phyloP scores from a whole-genome alignment of 257 asterid genomes.

The Ajuga chamaepitys region DNA sequence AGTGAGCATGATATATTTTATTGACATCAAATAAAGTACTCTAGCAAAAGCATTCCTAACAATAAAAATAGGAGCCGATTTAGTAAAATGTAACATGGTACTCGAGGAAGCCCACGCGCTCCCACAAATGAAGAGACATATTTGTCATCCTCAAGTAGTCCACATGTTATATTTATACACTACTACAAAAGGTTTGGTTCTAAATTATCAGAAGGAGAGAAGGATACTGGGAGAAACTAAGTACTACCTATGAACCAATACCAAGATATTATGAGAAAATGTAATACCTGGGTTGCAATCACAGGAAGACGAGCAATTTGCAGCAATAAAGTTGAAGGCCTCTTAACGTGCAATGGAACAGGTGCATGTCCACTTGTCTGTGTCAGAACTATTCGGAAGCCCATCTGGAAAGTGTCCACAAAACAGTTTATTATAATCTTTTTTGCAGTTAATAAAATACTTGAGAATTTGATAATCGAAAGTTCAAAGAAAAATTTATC shows the following conservation, averaged over 20 bases:
- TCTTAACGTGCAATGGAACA: conserved; percentile 42
- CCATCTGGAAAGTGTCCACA: conserved; percentile 22
- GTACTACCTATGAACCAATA: neutral
- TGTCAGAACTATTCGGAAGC: conserved; percentile 25
- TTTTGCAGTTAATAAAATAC: neutral
- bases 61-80: too few species aligned
- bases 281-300: conserved; percentile 66
- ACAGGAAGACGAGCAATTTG: conserved; percentile 80
- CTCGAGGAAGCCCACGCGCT: too few species aligned
- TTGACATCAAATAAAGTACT: too few species aligned
- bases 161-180: neutral
- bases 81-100: too few species aligned
- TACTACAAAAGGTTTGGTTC: neutral
- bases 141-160: neutral
- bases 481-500: neutral
- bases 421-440: neutral
- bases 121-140: neutral
- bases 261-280: neutral
- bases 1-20: too few species aligned
- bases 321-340: conserved; percentile 27
- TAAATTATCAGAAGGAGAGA: neutral
- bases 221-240: neutral
- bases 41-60: too few species aligned
- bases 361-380: conserved; percentile 68
- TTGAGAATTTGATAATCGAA: neutral